phyloP scores from a whole-genome alignment of 805 yeast species.

The Nakazawaea siamensis region DNA sequence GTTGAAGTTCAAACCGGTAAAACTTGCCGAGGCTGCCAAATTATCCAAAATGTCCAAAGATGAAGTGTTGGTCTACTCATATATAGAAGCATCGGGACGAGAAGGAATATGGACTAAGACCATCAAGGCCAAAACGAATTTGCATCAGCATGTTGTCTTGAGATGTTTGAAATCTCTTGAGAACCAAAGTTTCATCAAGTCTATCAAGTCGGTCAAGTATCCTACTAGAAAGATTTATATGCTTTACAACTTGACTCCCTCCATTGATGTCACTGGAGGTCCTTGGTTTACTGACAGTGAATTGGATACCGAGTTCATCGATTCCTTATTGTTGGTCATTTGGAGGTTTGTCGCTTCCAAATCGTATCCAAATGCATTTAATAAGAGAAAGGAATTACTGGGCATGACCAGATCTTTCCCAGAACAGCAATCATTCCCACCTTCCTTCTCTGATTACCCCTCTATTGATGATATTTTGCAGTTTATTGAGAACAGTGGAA shows the following conservation, averaged over 20 bases:
- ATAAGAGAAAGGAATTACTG: constrained; percentile 22
- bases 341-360: constrained; percentile 80
- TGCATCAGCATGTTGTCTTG: constrained; percentile 86
- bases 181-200: constrained; percentile 73
- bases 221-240: constrained; percentile 95
- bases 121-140: constrained; percentile 75
- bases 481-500: constrained; percentile 63
- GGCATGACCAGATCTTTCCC: constrained; percentile 18
- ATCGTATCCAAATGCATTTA: constrained; percentile 70
- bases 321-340: constrained; percentile 69
- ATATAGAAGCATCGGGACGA: constrained; percentile 86
- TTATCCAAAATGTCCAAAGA: constrained; percentile 74
- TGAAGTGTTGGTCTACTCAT: constrained; percentile 84
- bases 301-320: constrained; percentile 88
- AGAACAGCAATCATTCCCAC: constrained; percentile 42
- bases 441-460: constrained; percentile 56
- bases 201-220: constrained; percentile 79
- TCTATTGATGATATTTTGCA: constrained; percentile 66
- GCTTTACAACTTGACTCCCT: constrained; percentile 89
- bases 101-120: constrained; percentile 97
- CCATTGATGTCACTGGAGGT: constrained; percentile 95
- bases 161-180: constrained; percentile 79
- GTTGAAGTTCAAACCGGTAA: constrained; percentile 68
- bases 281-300: constrained; percentile 99
- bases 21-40: constrained; percentile 66